phyloP scores from a whole-genome alignment of 139 green algal species.

The Chlamydomonas schloesseri region DNA sequence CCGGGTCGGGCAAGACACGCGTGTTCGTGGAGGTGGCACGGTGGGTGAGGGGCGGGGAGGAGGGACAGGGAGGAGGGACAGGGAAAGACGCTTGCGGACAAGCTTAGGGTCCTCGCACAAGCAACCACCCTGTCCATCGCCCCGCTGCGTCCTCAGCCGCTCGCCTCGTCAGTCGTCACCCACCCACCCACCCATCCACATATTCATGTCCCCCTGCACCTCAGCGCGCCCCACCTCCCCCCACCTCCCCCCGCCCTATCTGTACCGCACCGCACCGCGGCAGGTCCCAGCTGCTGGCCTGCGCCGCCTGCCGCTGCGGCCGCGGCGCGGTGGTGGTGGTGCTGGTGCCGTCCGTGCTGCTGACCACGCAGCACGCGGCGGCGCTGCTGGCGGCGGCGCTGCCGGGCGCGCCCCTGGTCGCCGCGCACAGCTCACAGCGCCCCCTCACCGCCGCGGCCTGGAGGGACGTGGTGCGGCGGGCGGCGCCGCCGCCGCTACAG shows the following conservation, averaged over 20 bases:
- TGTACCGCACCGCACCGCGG: too few relatives aligned
- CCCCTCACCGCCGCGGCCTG: background rate
- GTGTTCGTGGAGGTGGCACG: slow-evolving; percentile 58
- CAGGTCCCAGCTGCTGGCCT: background rate
- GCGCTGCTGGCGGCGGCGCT: background rate
- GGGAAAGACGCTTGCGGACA: too few relatives aligned
- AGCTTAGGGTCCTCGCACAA: background rate
- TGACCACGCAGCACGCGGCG: slow-evolving; percentile 48
- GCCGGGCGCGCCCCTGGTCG: background rate
- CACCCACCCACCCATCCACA: too few relatives aligned
- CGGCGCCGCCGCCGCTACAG: background rate
- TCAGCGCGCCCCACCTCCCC: too few relatives aligned
- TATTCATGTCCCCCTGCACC: too few relatives aligned
- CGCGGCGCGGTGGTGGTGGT: slow-evolving; percentile 44
- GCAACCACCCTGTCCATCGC: too few relatives aligned
- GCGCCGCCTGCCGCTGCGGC: background rate
- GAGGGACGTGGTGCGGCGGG: background rate
- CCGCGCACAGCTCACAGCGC: background rate
- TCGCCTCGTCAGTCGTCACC: too few relatives aligned
- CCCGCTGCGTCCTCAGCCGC: too few relatives aligned
- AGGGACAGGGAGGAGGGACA: too few relatives aligned
- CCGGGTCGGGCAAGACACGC: slow-evolving; percentile 57
- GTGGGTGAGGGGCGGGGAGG: slow-evolving; percentile 43
- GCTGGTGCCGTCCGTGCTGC: slow-evolving; percentile 47
- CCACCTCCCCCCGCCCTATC: too few relatives aligned